Percentiles rank a stretch among this genome's conserved stretches.
These are phyloP conservation scores for Diutina rugosa DNA, from an alignment of 1,139 yeast genomes.

Conservation along the genomic window DNA sequence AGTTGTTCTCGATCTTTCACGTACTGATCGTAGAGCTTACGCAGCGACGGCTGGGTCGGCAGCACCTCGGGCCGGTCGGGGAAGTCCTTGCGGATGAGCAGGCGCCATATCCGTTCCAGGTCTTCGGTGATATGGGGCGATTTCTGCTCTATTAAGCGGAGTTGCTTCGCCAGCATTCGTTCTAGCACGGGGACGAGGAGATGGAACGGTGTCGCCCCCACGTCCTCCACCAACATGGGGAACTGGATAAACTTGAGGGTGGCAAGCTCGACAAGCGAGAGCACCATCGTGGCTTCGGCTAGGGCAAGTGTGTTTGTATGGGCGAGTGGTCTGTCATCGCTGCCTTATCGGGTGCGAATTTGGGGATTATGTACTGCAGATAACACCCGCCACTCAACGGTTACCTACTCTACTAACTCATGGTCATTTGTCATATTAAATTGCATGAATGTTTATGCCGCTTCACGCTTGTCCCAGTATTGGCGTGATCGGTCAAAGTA, in stretches of 20 bases:
- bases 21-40: neutral
- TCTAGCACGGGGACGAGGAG: neutral
- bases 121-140: neutral
- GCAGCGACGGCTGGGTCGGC: neutral
- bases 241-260: neutral
- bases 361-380: neutral
- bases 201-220: neutral
- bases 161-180: neutral
- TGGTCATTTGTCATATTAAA: no score
- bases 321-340: neutral
- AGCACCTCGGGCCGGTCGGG: neutral
- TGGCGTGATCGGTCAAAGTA: slow-evolving; percentile 70
- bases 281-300: neutral
- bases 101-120: neutral
- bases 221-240: neutral
- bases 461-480: slow-evolving; percentile 3
- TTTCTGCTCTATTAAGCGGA: neutral
- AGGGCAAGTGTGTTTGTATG: neutral
- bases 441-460: neutral
- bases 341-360: neutral
- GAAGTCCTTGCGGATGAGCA: neutral
- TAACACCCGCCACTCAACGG: neutral
- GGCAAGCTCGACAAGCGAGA: neutral
- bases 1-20: neutral
- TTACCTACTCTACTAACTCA: no score